Conservation (phyloP, 495 filamentous ascomycete genomes). For the Eremomyces bilateralis region DNA sequence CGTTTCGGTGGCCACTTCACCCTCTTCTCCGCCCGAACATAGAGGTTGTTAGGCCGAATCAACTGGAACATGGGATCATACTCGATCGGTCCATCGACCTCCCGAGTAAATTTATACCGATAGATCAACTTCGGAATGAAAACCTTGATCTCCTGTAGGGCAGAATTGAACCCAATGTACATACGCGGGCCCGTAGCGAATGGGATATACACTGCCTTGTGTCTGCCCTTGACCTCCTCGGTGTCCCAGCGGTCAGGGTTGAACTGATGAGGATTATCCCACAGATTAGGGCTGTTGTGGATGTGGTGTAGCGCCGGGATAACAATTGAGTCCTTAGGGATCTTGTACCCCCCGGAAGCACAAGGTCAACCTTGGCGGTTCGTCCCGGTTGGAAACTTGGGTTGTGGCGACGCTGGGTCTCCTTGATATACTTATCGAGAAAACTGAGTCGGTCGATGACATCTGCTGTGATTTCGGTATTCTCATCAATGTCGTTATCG, state of each 20-base stretch:
- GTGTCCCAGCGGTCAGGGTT: conserved; percentile 34
- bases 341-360: conserved; percentile 33
- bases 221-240: conserved; percentile 23
- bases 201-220: conserved; percentile 26
- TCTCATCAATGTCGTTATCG: conserved; percentile 22
- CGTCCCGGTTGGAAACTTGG: conserved; percentile 33
- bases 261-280: conserved; percentile 30
- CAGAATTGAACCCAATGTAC: conserved; percentile 40
- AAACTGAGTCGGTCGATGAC: conserved; percentile 21
- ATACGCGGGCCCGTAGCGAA: conserved; percentile 28
- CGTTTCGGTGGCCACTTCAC: conserved; percentile 23
- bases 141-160: conserved; percentile 30
- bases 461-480: conserved; percentile 23
- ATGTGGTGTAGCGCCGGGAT: conserved; percentile 28
- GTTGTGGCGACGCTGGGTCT: conserved; percentile 32
- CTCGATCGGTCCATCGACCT: conserved; percentile 22
- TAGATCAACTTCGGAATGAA: conserved; percentile 29
- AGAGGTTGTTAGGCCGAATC: conserved; percentile 33
- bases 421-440: conserved; percentile 35
- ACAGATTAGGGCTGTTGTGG: conserved; percentile 29
- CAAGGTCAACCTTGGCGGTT: conserved; percentile 26
- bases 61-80: conserved; percentile 36
- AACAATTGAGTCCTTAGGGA: conserved; percentile 27
- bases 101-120: conserved; percentile 27
- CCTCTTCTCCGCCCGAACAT: conserved; percentile 25